phyloP scores from a whole-genome alignment of 164 flowering plant species.

The Aristolochia contorta region DNA sequence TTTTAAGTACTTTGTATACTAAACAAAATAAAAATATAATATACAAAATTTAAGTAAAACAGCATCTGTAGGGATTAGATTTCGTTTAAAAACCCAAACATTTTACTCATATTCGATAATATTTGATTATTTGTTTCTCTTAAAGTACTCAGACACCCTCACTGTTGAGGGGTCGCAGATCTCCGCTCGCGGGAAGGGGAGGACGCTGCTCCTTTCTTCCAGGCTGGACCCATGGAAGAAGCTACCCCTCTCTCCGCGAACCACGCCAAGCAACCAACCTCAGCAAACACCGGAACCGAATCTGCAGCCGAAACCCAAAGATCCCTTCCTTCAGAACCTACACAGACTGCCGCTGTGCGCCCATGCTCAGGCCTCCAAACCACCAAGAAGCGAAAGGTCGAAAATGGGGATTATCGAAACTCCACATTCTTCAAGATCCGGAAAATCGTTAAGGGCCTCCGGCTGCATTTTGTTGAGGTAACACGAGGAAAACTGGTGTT shows the following conservation, averaged over 20 bases:
- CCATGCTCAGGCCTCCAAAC: neutral
- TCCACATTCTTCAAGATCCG: conserved; percentile 44
- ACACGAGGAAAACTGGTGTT: neutral
- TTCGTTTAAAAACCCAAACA: too few species aligned
- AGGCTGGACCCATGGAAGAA: neutral
- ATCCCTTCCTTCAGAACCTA: neutral
- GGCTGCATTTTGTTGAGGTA: conserved; percentile 57
- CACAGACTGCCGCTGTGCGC: too few species aligned
- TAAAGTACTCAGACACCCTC: too few species aligned
- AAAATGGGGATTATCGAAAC: conserved; percentile 9
- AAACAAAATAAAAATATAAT: too few species aligned
- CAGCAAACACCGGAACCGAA: neutral
- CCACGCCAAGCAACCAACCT: neutral
- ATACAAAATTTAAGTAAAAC: too few species aligned
- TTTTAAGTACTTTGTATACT: too few species aligned
- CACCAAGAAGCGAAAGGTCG: conserved; percentile 37
- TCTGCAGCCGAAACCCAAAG: neutral
- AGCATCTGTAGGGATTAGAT: too few species aligned
- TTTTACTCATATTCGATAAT: too few species aligned
- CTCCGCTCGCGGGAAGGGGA: too few species aligned
- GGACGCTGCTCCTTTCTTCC: too few species aligned
- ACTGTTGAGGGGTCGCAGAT: too few species aligned
- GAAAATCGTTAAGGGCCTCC: conserved; percentile 36
- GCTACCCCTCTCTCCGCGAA: neutral
- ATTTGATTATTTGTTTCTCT: too few species aligned